Evolutionary conservation across 2,329 filamentous ascomycete genomes (phyloP), one percentile per base, ranked within the genome.

Genomic region (Stagonosporopsis vannaccii): DNA sequence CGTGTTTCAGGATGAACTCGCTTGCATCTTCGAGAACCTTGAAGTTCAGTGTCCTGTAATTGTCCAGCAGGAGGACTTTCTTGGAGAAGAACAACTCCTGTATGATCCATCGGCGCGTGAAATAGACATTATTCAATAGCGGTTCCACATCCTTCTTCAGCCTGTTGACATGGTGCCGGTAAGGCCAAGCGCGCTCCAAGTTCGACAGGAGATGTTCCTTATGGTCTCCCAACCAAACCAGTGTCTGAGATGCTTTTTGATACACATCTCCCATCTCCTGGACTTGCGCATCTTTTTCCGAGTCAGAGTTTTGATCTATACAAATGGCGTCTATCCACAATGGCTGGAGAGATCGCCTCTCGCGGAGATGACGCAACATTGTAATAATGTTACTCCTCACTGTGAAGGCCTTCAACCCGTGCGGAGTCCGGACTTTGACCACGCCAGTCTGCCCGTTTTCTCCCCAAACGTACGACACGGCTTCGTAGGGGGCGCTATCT

Each of bases 91-190:
- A 47, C 20, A 47, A 20, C 32, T 37, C 44, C 15, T 47, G 44
- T 19, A 47, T 47, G n/a, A 47, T 37, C 44, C 44, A 47, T 19
- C 44, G 30, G 22, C 44, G 44, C 22, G 44, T 47, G 23, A 37
- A 47, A 23, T 37, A 47, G n/a, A 15, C 9, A 4, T 37, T 47
- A 3, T 13, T 37, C 32, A 39, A 33, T 22, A 47, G n/a, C 33
- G 44, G 44, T 12, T 37, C 33, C 8, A 47, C 44, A 22, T 28
- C 8, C 7, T 2, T 4, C 23, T 37, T 28, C 8, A 47, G 7
- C 3, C 2, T 20, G 6, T 47, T 13, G 32, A 47, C 13, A 12
- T n/a, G 13, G 8, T 28, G 11, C 32, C 11, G 2, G n/a, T 37
- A 13, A 13, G 32, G 33, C 33, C 44, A 47, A 26, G 23, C 33